These are phyloP conservation scores for Nakaseomyces kungkrabaensis DNA, from an alignment of 1,139 yeast species.

Conservation along the genomic window DNA sequence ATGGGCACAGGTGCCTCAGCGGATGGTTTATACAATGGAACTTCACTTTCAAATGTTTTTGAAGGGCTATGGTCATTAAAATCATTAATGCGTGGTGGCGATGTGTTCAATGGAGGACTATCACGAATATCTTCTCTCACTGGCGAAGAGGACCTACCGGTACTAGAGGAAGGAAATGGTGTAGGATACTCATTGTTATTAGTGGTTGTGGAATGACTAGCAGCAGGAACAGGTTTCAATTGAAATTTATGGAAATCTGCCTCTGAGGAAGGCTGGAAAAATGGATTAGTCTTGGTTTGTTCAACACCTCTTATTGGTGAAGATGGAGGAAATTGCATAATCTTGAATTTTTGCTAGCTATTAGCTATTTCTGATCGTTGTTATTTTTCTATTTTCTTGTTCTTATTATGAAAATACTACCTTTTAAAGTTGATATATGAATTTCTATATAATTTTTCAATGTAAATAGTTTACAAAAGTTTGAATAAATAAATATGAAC, in stretches of 20 bases:
- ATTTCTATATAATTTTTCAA: no score
- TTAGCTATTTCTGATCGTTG: neutral
- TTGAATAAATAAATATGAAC: neutral
- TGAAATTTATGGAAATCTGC: slow-evolving; percentile 1
- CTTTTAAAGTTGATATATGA: no score
- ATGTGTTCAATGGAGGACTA: slow-evolving; percentile 12
- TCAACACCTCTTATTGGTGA: slow-evolving; percentile 5
- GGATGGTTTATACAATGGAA: neutral
- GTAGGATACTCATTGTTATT: slow-evolving; percentile 34
- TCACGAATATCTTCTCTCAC: slow-evolving; percentile 5
- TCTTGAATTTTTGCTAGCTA: neutral
- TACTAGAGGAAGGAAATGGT: slow-evolving; percentile 47
- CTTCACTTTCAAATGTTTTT: neutral
- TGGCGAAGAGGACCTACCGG: slow-evolving; percentile 38
- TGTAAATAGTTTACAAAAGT: no score
- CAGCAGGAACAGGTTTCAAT: neutral
- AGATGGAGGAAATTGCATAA: slow-evolving; percentile 4
- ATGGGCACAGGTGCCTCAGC: neutral
- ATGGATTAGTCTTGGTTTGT: neutral
- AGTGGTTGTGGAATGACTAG: neutral
- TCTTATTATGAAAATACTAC: no score
- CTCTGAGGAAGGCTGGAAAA: slow-evolving; percentile 1
- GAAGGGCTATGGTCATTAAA: no score
- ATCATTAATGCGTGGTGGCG: neutral
- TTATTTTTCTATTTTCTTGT: neutral